Evolutionary conservation across 164 flowering plant species (phyloP).

Genomic region (Piper betle): DNA sequence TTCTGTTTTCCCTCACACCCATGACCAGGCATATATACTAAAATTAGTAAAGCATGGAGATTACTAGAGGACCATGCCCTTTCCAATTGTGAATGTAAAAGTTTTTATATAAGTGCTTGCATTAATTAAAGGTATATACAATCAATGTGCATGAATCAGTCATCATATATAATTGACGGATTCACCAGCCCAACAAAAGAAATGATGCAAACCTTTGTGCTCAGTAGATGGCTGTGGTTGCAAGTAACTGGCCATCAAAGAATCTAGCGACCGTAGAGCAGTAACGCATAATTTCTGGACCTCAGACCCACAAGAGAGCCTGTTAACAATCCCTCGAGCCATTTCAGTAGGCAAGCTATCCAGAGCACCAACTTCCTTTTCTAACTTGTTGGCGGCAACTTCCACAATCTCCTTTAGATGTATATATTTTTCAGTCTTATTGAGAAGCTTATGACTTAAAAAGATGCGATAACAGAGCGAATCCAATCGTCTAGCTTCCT

Average conservation of each 20-base stretch:
- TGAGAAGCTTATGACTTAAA: slow-evolving; percentile 59
- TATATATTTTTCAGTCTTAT: slow-evolving; percentile 44
- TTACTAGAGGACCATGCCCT: too few species aligned
- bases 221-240: background rate
- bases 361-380: slow-evolving; percentile 74
- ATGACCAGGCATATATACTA: too few species aligned
- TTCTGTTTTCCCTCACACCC: too few species aligned
- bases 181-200: too few species aligned
- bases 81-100: too few species aligned
- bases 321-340: slow-evolving; percentile 88
- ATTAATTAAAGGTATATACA: too few species aligned
- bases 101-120: too few species aligned
- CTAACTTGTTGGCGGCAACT: slow-evolving; percentile 62
- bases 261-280: slow-evolving; percentile 54
- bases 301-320: slow-evolving; percentile 83
- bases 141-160: too few species aligned
- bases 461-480: slow-evolving; percentile 70
- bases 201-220: background rate
- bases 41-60: too few species aligned
- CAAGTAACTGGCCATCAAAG: slow-evolving; percentile 19
- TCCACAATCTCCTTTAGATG: slow-evolving; percentile 47
- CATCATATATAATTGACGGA: too few species aligned
- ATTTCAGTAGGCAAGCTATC: slow-evolving; percentile 64
- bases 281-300: slow-evolving; percentile 69
- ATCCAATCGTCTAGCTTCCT: slow-evolving; percentile 85